phyloP scores from a whole-genome alignment of 805 yeast species.

The Wickerhamiella spandovensis region DNA sequence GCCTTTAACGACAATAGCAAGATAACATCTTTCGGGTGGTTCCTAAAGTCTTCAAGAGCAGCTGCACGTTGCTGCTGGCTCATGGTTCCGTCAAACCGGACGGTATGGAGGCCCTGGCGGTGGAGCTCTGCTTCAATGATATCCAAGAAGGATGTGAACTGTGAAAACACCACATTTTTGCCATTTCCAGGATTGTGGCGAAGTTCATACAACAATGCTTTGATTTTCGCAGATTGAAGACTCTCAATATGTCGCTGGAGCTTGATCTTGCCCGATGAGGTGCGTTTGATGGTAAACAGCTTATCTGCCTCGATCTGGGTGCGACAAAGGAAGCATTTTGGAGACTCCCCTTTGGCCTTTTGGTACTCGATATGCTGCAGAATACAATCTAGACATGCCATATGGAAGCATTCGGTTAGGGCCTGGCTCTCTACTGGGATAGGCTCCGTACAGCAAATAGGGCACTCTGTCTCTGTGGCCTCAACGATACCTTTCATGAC shows the following conservation, averaged over 20 bases:
- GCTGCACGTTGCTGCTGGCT: conserved; percentile 49
- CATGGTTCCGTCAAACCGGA: conserved; percentile 75
- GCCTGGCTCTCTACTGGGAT: conserved; percentile 40
- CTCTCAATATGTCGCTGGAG: conserved; percentile 23
- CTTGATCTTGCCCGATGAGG: conserved; percentile 9
- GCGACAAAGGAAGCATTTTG: conserved; percentile 72
- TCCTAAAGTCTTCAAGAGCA: conserved; percentile 44
- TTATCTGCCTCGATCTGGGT: conserved; percentile 35
- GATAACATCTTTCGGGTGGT: conserved; percentile 27
- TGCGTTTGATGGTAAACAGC: conserved; percentile 31
- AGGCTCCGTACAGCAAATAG: conserved; percentile 67
- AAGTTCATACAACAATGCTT: conserved; percentile 52
- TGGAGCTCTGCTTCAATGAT: conserved; percentile 51
- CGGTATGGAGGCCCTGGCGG: conserved; percentile 37
- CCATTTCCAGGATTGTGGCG: conserved; percentile 41
- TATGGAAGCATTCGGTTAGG: conserved; percentile 69
- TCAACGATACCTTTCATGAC: conserved; percentile 20
- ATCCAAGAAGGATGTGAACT: conserved; percentile 73
- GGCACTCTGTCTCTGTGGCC: conserved; percentile 48
- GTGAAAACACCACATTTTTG: conserved; percentile 80
- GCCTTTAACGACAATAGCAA: conserved; percentile 70
- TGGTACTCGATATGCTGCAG: conserved; percentile 65
- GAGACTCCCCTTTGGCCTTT: conserved; percentile 29
- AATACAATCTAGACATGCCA: conserved; percentile 62
- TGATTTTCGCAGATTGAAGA: conserved; percentile 54